phyloP scores from a whole-genome alignment of 257 asterid genomes.

The Gynochthodes officinalis region DNA sequence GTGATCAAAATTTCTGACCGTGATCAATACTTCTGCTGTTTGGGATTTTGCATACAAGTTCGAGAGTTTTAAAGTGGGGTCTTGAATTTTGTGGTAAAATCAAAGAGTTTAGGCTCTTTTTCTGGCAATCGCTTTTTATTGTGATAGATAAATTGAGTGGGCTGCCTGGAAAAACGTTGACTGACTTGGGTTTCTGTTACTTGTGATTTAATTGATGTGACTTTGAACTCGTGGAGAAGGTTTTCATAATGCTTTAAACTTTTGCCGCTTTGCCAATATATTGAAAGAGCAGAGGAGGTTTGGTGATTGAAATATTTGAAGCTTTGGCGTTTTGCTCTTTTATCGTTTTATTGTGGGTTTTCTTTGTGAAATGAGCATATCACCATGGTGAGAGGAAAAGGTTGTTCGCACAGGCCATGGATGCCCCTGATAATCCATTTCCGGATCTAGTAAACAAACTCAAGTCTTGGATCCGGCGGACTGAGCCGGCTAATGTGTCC shows the following conservation, averaged over 20 bases:
- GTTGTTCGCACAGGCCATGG: constrained; percentile 56
- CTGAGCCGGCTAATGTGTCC: constrained; percentile 69
- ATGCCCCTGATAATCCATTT: constrained; percentile 43
- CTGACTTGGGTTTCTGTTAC: constrained; percentile 3
- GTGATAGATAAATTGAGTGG: constrained; percentile 4
- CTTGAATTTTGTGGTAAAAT: not conserved
- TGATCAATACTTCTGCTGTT: not conserved
- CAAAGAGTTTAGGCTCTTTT: not conserved
- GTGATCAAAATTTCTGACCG: constrained; percentile 1
- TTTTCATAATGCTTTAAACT: constrained; percentile 4
- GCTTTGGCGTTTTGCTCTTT: constrained; percentile 6
- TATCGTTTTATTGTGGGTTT: constrained; percentile 18
- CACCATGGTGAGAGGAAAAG: constrained; percentile 60
- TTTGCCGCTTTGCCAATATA: constrained; percentile 12
- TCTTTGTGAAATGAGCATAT: constrained; percentile 51
- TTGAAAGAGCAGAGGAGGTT: constrained; percentile 13
- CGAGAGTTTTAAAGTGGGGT: not conserved
- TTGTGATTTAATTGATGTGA: not conserved
- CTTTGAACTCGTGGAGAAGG: constrained; percentile 2
- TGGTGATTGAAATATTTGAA: constrained; percentile 7
- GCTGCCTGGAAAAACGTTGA: not conserved
- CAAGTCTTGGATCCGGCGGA: constrained; percentile 80
- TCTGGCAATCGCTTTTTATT: not conserved
- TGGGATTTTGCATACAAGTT: not conserved
- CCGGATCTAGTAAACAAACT: constrained; percentile 60